phyloP scores from a whole-genome alignment of 1,284 basidiomycete species.

The Psilocybe mexicana region DNA sequence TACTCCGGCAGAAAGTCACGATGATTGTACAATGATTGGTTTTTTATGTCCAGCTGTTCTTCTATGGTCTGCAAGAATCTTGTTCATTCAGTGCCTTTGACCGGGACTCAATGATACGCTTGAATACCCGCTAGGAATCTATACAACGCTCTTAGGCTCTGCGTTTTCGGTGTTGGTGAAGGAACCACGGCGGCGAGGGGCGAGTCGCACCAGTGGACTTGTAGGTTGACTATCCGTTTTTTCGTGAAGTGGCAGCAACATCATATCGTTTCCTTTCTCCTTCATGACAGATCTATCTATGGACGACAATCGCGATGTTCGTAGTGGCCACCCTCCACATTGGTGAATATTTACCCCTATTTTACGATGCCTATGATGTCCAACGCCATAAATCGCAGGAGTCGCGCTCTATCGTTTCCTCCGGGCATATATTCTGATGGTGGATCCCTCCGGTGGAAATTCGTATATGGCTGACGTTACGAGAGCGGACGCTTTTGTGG shows the following conservation, averaged over 20 bases:
- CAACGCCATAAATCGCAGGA: background rate
- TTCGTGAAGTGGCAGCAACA: too few relatives aligned
- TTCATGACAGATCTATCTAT: background rate
- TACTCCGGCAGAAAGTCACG: background rate
- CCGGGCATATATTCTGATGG: background rate
- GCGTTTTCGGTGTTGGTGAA: background rate
- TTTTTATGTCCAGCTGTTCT: background rate
- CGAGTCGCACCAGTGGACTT: background rate
- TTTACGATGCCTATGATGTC: background rate
- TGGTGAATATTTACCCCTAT: background rate
- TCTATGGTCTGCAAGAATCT: background rate
- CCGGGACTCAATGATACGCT: background rate
- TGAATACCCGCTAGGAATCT: background rate
- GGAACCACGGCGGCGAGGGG: too few relatives aligned
- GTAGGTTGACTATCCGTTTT: background rate
- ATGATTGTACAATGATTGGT: background rate
- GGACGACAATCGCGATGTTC: background rate
- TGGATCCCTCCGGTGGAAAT: background rate
- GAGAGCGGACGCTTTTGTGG: background rate
- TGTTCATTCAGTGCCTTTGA: background rate
- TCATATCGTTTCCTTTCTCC: too few relatives aligned
- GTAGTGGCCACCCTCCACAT: background rate
- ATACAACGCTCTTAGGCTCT: background rate
- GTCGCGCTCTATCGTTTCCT: background rate
- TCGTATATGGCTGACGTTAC: background rate